Evolutionary conservation across 306 rosid species (phyloP), one percentile per base, ranked within the genome.

Genomic region (Ceratonia siliqua): DNA sequence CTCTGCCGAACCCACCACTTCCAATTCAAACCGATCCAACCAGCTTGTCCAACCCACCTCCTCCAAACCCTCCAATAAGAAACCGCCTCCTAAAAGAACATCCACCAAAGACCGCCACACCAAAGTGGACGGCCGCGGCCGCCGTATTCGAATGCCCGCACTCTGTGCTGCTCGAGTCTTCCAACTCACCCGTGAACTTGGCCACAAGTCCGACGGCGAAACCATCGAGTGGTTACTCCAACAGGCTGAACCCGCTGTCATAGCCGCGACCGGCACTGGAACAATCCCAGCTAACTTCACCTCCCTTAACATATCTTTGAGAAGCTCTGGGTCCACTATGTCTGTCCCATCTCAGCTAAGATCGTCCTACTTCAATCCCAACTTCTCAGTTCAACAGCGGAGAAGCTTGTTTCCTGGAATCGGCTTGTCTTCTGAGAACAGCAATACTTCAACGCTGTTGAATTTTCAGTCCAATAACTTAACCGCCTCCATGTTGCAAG

Each of bases 121-220:
- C 3, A 90, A 90, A 41, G 96, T 90, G 7, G 96, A 90, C 14
- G 96, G 96, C 33, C 88, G 96, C 0, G 96, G 96, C 36, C 93
- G 96, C 55, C 93, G 96, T n/a, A 90, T 90, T 55, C 81, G 96
- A 61, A 90, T 90, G 96, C 96, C 96, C 0, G 96, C 96, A 0
- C 81, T 90, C 3, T 90, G 96, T 24, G 96, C 96, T 0, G 96
- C 96, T 3, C 77, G 96, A 6, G 96, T 90, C 35, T 90, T 86
- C 46, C 90, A 90, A 69, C 96, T 90, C 21, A 90, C 96, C 2
- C 82, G 93, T 8, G 96, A 90, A 73, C 83, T 90, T 15, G 96
- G 96, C 3, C 96, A 90, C 79, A 90, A 90, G 79, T 90, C 96
- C 3, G 96, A 90, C n/a, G 96, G 96, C 0, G 96, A 90, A 45